Evolutionary conservation across 129 eudicot species (phyloP).

Genomic region (Helichrysum umbraculigerum): DNA sequence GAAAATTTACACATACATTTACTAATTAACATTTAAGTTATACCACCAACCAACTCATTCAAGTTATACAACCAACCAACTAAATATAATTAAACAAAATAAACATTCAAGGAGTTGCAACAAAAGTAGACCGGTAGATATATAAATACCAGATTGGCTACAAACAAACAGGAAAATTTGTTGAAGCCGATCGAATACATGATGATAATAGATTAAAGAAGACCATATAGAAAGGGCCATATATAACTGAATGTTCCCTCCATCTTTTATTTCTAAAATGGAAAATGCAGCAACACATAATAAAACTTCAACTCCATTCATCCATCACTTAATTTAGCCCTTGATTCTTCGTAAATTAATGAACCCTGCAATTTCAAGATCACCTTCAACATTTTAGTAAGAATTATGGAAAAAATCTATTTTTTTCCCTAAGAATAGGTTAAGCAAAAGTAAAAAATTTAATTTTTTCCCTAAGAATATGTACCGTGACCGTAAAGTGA

Average conservation of each 20-base stretch:
- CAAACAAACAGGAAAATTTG: neutral
- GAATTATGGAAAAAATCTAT: too few relatives aligned
- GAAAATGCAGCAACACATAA: constrained; percentile 8
- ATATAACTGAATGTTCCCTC: constrained; percentile 4
- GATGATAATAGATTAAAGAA: neutral
- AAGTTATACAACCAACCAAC: too few relatives aligned
- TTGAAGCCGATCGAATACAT: neutral
- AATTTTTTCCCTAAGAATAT: neutral
- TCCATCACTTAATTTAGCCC: constrained; percentile 3
- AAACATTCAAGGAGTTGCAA: neutral
- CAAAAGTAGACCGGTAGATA: neutral
- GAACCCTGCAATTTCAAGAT: constrained; percentile 3
- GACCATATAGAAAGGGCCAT: constrained; percentile 10
- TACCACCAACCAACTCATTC: too few relatives aligned
- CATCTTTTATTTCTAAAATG: constrained; percentile 12
- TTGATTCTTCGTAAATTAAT: constrained; percentile 9
- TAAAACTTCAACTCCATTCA: constrained; percentile 6
- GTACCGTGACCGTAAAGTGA: too few relatives aligned
- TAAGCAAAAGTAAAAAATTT: neutral
- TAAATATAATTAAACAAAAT: too few relatives aligned
- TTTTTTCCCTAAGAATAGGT: neutral
- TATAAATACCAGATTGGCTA: neutral
- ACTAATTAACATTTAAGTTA: too few relatives aligned
- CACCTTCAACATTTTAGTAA: neutral
- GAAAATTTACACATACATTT: too few relatives aligned